Percentiles rank a stretch among this genome's conserved stretches.
Conservation (phyloP, 805 yeast genomes). For the Sugiyamaella marilandica region DNA sequence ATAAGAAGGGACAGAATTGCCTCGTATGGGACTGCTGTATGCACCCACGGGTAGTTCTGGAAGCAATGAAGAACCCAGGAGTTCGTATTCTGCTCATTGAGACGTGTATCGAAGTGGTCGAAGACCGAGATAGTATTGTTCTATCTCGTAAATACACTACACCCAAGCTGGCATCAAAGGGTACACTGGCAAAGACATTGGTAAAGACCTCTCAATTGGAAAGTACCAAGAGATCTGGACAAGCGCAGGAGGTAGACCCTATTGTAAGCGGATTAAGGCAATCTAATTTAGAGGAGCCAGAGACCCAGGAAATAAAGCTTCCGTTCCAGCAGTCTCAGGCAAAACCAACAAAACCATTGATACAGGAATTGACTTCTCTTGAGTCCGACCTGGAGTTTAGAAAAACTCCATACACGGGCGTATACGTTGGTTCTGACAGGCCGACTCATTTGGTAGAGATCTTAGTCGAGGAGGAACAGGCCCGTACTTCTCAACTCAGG, state of each 20-base stretch:
- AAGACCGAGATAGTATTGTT: conserved; percentile 44
- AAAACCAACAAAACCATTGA: conserved; percentile 6
- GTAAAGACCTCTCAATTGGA: conserved; percentile 4
- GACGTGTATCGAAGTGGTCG: conserved; percentile 81
- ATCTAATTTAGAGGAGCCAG: not conserved
- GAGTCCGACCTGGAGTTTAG: not conserved
- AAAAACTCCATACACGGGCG: not conserved
- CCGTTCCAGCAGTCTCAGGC: not conserved
- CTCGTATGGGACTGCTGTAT: conserved; percentile 77
- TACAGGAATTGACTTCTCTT: conserved; percentile 13
- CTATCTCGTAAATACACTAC: conserved; percentile 58
- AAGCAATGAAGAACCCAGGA: conserved; percentile 56
- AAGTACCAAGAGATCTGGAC: not conserved
- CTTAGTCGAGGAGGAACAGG: not conserved
- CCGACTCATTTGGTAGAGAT: not conserved
- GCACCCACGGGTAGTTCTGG: conserved; percentile 54
- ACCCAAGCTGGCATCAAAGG: conserved; percentile 74
- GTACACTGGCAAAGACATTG: conserved; percentile 46
- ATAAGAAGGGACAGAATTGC: conserved; percentile 60
- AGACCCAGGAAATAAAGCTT: not conserved
- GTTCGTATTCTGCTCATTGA: conserved; percentile 65
- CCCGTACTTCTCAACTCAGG: not conserved
- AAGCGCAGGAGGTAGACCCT: too few relatives aligned
- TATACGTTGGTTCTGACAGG: not conserved
- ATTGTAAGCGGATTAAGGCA: too few relatives aligned